These are phyloP conservation scores for Lachancea sp. DNA, from an alignment of 805 yeast species.

Conservation along the genomic window DNA sequence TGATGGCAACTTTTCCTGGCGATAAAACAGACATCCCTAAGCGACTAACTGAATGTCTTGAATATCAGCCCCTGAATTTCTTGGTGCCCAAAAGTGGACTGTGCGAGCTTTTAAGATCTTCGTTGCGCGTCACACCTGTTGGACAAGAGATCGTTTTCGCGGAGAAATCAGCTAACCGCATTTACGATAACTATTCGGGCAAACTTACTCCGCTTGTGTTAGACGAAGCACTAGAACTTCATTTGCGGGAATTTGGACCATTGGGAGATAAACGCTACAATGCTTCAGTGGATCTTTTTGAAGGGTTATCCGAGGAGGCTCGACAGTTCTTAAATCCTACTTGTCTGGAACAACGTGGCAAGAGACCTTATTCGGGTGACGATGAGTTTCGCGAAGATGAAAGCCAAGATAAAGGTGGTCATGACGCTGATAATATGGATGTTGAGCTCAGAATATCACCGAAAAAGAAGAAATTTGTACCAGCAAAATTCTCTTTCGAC, in stretches of 20 bases:
- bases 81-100: slow-evolving; percentile 28
- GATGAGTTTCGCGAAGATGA: background rate
- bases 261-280: background rate
- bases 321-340: slow-evolving; percentile 1
- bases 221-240: background rate
- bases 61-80: slow-evolving; percentile 23
- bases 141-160: background rate
- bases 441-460: slow-evolving; percentile 1
- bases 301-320: slow-evolving; percentile 18
- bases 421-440: background rate
- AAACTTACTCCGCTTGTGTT: background rate
- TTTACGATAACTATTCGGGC: background rate
- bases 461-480: slow-evolving; percentile 16
- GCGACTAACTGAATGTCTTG: slow-evolving; percentile 23
- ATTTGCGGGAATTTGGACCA: background rate
- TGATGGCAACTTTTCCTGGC: slow-evolving; percentile 29
- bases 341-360: background rate
- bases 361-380: background rate
- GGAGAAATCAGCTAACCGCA: background rate
- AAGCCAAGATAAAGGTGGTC: background rate
- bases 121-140: background rate
- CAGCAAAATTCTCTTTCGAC: slow-evolving; percentile 21
- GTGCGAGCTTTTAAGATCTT: slow-evolving; percentile 12
- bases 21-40: slow-evolving; percentile 25
- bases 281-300: slow-evolving; percentile 9